Percentiles rank a stretch among this genome's conserved stretches.
phyloP scores from a whole-genome alignment of 495 filamentous ascomycete species.

The Penicillium daleae region DNA sequence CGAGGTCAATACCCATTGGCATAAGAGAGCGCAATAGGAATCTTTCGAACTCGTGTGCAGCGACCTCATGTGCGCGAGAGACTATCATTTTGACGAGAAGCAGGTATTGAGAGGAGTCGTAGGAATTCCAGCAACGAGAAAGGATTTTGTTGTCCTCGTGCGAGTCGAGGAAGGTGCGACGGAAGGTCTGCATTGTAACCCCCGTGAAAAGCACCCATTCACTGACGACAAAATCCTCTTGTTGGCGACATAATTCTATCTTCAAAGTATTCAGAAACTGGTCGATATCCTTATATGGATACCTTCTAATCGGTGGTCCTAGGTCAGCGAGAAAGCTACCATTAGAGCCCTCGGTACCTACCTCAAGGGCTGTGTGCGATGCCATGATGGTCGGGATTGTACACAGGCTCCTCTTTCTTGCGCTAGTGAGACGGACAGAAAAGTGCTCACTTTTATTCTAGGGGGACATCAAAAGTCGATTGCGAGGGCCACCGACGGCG shows the following conservation, averaged over 20 bases:
- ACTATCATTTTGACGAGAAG: neutral
- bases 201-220: neutral
- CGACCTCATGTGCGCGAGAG: neutral
- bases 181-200: neutral
- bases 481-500: too few species aligned
- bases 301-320: neutral
- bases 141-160: neutral
- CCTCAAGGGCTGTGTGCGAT: neutral
- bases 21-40: neutral
- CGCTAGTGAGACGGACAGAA: too few species aligned
- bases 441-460: too few species aligned
- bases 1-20: neutral
- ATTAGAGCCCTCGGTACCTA: neutral
- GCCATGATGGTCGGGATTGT: neutral
- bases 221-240: neutral
- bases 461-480: too few species aligned
- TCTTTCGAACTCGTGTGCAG: neutral
- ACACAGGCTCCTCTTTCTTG: too few species aligned
- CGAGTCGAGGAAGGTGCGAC: neutral
- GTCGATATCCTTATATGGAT: neutral
- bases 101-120: neutral
- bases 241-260: neutral
- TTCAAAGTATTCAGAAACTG: neutral
- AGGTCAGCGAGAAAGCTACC: neutral
- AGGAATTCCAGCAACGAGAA: neutral